Conservation (phyloP, 176 grass and related monocot species). For the bread wheat (Triticum aestivum) region DNA sequence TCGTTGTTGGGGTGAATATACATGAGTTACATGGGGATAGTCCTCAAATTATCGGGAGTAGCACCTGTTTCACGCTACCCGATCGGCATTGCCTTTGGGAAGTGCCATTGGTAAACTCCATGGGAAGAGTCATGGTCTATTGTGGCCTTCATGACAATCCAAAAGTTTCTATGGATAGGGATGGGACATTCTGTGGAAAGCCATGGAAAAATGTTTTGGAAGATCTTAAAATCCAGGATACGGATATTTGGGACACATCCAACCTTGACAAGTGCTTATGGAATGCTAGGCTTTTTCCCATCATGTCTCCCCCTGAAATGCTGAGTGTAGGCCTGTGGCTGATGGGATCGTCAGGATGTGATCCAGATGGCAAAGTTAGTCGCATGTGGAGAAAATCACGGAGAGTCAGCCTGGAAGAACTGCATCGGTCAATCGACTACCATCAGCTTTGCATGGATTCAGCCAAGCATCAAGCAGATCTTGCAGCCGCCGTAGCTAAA, state of each 20-base stretch:
- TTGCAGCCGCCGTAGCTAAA: conserved; percentile 67
- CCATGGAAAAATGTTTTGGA: conserved; percentile 79
- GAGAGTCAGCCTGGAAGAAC: conserved; percentile 83
- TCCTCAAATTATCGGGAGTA: conserved; percentile 29
- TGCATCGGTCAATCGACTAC: conserved; percentile 77
- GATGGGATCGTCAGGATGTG: conserved; percentile 45
- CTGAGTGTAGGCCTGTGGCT: conserved; percentile 78
- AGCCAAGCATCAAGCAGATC: conserved; percentile 63
- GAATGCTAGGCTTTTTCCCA: conserved; percentile 83
- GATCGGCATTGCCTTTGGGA: conserved; percentile 91
- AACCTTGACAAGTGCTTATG: conserved; percentile 75
- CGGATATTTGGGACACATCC: conserved; percentile 59
- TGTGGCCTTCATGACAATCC: conserved; percentile 93
- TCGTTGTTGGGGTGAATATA: conserved; percentile 81
- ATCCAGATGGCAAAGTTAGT: conserved; percentile 41
- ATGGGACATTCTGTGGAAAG: conserved; percentile 86
- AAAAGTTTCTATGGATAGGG: conserved; percentile 54
- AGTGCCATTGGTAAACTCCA: conserved; percentile 75
- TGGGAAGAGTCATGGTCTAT: conserved; percentile 70
- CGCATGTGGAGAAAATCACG: conserved; percentile 65
- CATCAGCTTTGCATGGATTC: conserved; percentile 57
- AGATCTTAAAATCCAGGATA: conserved; percentile 69
- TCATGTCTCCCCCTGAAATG: conserved; percentile 68
- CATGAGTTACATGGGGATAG: conserved; percentile 24
- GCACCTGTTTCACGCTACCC: conserved; percentile 58